Base-by-base conservation (phyloP, 2,329 filamentous ascomycete genomes). In the Hypomyces rosellus region DNA sequence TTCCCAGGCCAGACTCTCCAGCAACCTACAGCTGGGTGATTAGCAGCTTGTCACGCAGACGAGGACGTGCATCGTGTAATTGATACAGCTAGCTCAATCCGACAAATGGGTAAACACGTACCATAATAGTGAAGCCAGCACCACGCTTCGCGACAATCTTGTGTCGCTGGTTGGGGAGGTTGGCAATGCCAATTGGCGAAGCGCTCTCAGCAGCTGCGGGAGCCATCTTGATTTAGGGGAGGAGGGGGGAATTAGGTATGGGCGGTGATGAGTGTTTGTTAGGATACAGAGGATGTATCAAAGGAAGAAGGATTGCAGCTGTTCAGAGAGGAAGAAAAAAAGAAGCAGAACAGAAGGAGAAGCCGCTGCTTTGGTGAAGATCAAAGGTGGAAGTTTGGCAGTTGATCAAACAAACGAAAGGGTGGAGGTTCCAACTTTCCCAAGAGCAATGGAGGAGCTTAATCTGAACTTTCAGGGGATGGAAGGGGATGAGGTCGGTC, bases 121-220 rank as follows among this genome's bases (percentile, higher is more conserved):
- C 93, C 93, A 99, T 99, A 67, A 99, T 96, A 59, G 93, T 99
- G 76, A 99, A 99, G 68, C 91, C 88, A 66, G 93, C 95, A 75
- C 93, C 93, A 75, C 95, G 86, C 74, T 86, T 84, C 56, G 78
- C 80, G 65, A 86, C 83, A 67, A 86, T 86, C 75, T 86, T 86
- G 75, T 86, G 83, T 65, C 83, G 78, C 76, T 86, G 83, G 74
- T 86, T 86, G 62, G 82, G 82, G 66, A 85, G 73, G 71, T 86
- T 86, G 74, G 83, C 82, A 75, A 86, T 86, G 72, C 83, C 83
- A 80, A 86, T 85, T 63, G 80, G 80, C 65, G 79, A 82, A 63
- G 80, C 79, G 71, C 75, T 82, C 69, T 82, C 79, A 59, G 76
- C 69, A 65, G 76, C 68, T 59, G 76, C 65, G 62, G 76, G 69